Conservation (phyloP, 2,329 filamentous ascomycete species). For the Setomelanomma holmii region DNA sequence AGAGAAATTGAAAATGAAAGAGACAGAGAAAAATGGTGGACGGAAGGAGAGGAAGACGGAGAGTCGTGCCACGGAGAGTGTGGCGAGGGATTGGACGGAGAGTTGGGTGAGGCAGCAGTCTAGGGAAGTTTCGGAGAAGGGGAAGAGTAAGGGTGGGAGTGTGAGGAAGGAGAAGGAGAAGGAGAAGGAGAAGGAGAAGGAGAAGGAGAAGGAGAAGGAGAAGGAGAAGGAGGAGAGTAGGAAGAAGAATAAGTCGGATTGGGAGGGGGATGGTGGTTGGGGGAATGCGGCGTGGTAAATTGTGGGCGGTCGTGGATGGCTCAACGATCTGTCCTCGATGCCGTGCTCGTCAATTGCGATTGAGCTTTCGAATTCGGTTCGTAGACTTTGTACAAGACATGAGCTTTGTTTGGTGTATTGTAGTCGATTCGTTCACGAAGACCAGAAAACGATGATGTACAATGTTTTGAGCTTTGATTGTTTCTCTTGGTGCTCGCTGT, state of each 20-base stretch:
- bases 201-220: not conserved
- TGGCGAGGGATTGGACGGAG: conserved; percentile 21
- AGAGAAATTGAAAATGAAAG: conserved; percentile 30
- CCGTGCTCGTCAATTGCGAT: not conserved
- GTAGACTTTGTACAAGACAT: too few relatives aligned
- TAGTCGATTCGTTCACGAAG: too few relatives aligned
- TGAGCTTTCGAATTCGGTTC: not conserved
- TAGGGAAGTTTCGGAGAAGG: conserved; percentile 9
- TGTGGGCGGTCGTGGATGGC: not conserved
- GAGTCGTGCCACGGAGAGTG: conserved; percentile 10
- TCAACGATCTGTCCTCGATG: not conserved
- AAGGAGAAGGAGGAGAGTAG: not conserved
- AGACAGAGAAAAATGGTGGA: not conserved
- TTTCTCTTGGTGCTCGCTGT: too few relatives aligned
- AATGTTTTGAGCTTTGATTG: too few relatives aligned
- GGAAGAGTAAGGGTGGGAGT: not conserved
- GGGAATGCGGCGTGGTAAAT: not conserved
- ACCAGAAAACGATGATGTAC: too few relatives aligned
- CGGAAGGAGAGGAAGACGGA: not conserved
- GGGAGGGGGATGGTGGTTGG: not conserved
- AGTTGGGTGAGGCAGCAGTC: conserved; percentile 31
- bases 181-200: not conserved
- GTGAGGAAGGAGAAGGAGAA: not conserved
- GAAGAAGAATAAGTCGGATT: not conserved
- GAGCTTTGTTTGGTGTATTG: too few relatives aligned